Conservation (phyloP, 768 basidiomycete genomes). For the Porphyrellus cyaneotinctus region DNA sequence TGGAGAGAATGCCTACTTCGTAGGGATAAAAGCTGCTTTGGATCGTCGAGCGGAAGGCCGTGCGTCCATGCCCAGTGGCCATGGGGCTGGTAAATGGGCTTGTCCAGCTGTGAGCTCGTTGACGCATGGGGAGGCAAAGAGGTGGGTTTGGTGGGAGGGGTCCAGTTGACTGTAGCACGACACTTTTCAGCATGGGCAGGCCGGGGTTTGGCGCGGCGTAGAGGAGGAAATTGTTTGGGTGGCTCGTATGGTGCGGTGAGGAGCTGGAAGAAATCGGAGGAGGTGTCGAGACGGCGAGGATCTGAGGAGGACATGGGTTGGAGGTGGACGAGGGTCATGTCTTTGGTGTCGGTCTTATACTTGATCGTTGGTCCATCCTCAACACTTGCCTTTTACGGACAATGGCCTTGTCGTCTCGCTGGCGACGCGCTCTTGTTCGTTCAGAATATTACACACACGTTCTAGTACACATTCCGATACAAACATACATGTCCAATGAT, state of each 20-base stretch:
- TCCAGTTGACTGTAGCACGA: slow-evolving; percentile 29
- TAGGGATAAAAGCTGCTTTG: slow-evolving; percentile 25
- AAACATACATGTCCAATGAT: slow-evolving; percentile 10
- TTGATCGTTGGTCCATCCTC: slow-evolving; percentile 21
- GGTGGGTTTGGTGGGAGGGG: slow-evolving; percentile 2
- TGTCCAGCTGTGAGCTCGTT: slow-evolving; percentile 11
- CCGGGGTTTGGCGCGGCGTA: slow-evolving; percentile 15
- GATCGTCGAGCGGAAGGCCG: slow-evolving; percentile 24
- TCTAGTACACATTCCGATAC: neutral
- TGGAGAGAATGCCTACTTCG: slow-evolving; percentile 15
- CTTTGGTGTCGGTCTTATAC: slow-evolving; percentile 21
- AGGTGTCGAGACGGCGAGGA: slow-evolving; percentile 22
- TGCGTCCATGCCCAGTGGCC: slow-evolving; percentile 31
- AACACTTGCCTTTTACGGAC: slow-evolving; percentile 34
- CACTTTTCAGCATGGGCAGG: slow-evolving; percentile 23
- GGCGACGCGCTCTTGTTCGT: slow-evolving; percentile 20
- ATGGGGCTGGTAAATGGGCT: slow-evolving; percentile 30
- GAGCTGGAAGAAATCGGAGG: slow-evolving; percentile 29
- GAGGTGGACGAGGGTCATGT: slow-evolving; percentile 7
- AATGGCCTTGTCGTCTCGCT: slow-evolving; percentile 17
- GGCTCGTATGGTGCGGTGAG: slow-evolving; percentile 26
- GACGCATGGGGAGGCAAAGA: neutral
- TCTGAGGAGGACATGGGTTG: slow-evolving; percentile 18
- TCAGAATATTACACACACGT: slow-evolving; percentile 15
- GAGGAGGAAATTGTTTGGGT: neutral